Conservation (phyloP, 805 yeast genomes). For the Blastobotrys mokoenaii region DNA sequence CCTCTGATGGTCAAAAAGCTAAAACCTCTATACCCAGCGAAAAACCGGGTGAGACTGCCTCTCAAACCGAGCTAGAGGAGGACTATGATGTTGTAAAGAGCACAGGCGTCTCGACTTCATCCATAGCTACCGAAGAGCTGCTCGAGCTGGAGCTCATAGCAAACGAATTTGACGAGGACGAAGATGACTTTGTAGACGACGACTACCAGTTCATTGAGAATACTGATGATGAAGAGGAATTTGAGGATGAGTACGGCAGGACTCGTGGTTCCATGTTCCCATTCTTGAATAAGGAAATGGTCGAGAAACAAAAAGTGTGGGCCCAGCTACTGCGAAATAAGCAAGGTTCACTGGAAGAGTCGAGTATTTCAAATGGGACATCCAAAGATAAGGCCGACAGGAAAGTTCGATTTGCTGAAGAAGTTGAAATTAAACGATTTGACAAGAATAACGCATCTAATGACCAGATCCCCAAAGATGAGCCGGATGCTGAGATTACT, state of each 20-base stretch:
- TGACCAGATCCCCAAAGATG: not conserved
- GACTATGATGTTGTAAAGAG: not conserved
- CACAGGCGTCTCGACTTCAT: not conserved
- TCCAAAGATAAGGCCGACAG: not conserved
- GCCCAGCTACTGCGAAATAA: slow-evolving; percentile 3
- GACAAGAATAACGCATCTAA: slow-evolving; percentile 24
- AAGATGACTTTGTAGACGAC: slow-evolving; percentile 38
- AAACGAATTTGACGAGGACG: slow-evolving; percentile 15
- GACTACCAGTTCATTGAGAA: slow-evolving; percentile 33
- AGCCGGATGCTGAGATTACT: slow-evolving; percentile 6
- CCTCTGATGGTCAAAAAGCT: too few species aligned
- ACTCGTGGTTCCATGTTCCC: slow-evolving; percentile 18
- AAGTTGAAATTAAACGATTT: slow-evolving; percentile 49
- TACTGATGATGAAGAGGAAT: slow-evolving; percentile 34
- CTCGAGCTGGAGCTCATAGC: slow-evolving; percentile 24
- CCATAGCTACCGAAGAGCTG: slow-evolving; percentile 17
- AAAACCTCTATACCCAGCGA: too few species aligned
- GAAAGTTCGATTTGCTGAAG: slow-evolving; percentile 37
- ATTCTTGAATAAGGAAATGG: slow-evolving; percentile 1
- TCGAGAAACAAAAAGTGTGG: slow-evolving; percentile 1
- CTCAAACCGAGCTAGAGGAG: not conserved
- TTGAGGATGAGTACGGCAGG: slow-evolving; percentile 30
- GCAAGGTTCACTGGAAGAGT: not conserved
- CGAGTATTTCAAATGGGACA: too few species aligned
- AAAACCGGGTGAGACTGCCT: not conserved